Evolutionary conservation across 805 yeast genomes (phyloP).

Genomic region (Jamesozyma piceae): DNA sequence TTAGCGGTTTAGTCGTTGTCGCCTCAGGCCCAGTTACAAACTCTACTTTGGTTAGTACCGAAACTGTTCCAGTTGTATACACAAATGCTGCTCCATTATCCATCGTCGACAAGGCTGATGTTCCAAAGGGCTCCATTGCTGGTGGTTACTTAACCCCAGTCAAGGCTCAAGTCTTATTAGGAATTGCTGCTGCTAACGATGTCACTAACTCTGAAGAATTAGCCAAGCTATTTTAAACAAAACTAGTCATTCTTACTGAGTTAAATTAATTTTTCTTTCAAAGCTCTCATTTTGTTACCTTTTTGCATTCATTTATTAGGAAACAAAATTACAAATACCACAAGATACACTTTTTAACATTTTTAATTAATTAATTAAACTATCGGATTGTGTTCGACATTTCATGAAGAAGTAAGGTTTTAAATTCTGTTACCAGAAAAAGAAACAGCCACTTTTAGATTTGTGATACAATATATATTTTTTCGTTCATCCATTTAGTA

Average conservation of each 20-base stretch:
- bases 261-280: neutral
- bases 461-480: too few species aligned
- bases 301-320: too few species aligned
- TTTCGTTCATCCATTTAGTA: too few species aligned
- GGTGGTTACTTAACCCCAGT: constrained; percentile 28
- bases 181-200: constrained; percentile 24
- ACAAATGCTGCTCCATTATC: constrained; percentile 18
- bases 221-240: constrained; percentile 2
- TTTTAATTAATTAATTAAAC: too few species aligned
- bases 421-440: too few species aligned
- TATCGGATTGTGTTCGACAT: too few species aligned
- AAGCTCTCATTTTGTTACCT: neutral
- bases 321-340: too few species aligned
- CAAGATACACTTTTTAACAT: too few species aligned
- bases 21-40: constrained; percentile 15
- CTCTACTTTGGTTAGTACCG: constrained; percentile 12
- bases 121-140: constrained; percentile 23
- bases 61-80: constrained; percentile 22
- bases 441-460: too few species aligned
- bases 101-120: constrained; percentile 12
- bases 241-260: too few species aligned
- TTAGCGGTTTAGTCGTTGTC: constrained; percentile 24
- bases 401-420: too few species aligned
- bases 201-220: constrained; percentile 8
- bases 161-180: constrained; percentile 26